Evolutionary conservation across 2,329 filamentous ascomycete species (phyloP).

Genomic region (Penicillium fuscoglaucum): DNA sequence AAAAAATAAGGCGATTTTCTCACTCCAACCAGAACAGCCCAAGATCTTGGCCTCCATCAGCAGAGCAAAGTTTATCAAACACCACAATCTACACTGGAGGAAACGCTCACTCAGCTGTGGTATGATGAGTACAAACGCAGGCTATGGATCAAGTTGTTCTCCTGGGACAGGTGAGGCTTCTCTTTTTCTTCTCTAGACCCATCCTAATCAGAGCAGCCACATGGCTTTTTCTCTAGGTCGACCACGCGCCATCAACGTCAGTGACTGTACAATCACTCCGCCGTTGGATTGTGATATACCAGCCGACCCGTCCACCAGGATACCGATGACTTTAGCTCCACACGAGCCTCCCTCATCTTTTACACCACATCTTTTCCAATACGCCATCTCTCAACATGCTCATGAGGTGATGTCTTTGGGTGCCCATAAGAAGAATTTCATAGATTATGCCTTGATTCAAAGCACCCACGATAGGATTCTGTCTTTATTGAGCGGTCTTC

Average conservation of each 20-base stretch:
- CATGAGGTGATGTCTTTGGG: background rate
- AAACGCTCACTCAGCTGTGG: background rate
- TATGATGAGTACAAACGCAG: conserved; percentile 1
- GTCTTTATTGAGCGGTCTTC: background rate
- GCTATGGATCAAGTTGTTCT: background rate
- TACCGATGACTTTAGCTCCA: background rate
- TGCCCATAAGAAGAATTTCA: background rate
- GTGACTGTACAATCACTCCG: background rate
- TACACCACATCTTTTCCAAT: background rate
- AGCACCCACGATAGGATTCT: background rate
- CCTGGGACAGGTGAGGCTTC: background rate
- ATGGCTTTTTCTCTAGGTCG: background rate
- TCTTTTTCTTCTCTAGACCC: background rate
- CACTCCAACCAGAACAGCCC: background rate
- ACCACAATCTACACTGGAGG: background rate
- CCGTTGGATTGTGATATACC: background rate
- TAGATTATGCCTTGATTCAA: background rate
- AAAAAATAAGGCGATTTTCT: background rate
- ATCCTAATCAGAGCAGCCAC: background rate
- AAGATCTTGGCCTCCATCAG: background rate
- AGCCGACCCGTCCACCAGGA: background rate
- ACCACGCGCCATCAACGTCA: background rate
- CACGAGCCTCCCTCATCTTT: background rate
- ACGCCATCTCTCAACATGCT: background rate
- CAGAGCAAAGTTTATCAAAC: background rate